Percentiles rank a stretch among this genome's conserved stretches.
Evolutionary conservation across 495 filamentous ascomycete species (phyloP).

Genomic region (Parmelia sp.): DNA sequence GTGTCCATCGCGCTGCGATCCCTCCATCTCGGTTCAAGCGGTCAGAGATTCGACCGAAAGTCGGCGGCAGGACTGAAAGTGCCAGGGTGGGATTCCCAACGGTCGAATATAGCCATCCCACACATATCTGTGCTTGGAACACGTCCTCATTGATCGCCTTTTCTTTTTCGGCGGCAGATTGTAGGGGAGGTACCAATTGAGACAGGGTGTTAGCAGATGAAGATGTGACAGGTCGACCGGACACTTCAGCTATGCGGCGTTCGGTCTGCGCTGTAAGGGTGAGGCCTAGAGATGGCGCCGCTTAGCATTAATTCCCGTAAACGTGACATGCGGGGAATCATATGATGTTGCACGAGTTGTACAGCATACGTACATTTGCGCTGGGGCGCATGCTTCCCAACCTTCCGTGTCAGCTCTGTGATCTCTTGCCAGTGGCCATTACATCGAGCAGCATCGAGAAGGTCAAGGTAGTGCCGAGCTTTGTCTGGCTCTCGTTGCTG

Average conservation of each 20-base stretch:
- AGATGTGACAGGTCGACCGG: slow-evolving; percentile 39
- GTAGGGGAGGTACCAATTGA: slow-evolving; percentile 52
- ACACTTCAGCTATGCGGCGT: slow-evolving; percentile 51
- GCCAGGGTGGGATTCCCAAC: slow-evolving; percentile 61
- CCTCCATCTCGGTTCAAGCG: slow-evolving; percentile 43
- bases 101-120: slow-evolving; percentile 77
- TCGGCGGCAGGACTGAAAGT: slow-evolving; percentile 54
- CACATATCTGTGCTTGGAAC: slow-evolving; percentile 71
- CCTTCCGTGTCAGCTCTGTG: slow-evolving; percentile 83
- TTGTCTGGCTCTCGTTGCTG: slow-evolving; percentile 55
- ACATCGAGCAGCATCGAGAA: slow-evolving; percentile 79
- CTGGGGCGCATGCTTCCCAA: slow-evolving; percentile 86
- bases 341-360: not conserved
- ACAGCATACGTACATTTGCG: slow-evolving; percentile 61
- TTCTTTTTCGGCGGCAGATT: slow-evolving; percentile 61
- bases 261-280: slow-evolving; percentile 70
- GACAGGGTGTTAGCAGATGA: slow-evolving; percentile 48
- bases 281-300: slow-evolving; percentile 49
- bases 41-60: slow-evolving; percentile 48
- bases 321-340: not conserved
- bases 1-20: slow-evolving; percentile 61
- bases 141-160: slow-evolving; percentile 56
- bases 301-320: not conserved
- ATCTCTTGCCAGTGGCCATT: slow-evolving; percentile 83
- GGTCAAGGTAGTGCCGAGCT: slow-evolving; percentile 68